Conservation (phyloP, 2,329 filamentous ascomycete species). For the Sarocladium kiliense region DNA sequence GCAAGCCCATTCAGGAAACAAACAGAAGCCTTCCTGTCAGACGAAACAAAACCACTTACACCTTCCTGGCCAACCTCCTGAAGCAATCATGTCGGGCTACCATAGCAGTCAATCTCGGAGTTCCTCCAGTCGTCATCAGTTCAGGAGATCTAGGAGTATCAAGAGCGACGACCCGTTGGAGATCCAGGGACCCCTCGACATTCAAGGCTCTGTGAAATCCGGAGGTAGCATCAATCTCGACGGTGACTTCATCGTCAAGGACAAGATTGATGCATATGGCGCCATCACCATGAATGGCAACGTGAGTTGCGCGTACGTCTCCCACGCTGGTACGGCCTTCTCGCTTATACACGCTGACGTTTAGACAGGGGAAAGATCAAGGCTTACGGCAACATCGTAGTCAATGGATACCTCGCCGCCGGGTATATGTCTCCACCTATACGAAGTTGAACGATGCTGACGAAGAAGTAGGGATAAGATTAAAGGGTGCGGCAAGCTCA, state of each 20-base stretch:
- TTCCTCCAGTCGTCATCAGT: slow-evolving; percentile 15
- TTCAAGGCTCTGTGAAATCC: slow-evolving; percentile 41
- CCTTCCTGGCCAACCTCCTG: too few relatives aligned
- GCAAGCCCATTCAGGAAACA: neutral
- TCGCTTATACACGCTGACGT: neutral
- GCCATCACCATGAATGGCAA: slow-evolving; percentile 36
- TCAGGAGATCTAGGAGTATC: slow-evolving; percentile 32
- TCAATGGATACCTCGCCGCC: slow-evolving; percentile 33
- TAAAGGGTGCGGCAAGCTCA: slow-evolving; percentile 42
- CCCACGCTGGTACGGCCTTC: neutral
- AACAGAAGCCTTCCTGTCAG: neutral
- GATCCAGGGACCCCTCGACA: slow-evolving; percentile 40
- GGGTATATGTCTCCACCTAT: slow-evolving; percentile 22
- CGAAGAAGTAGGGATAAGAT: slow-evolving; percentile 32
- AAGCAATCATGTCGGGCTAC: slow-evolving; percentile 10
- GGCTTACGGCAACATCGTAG: slow-evolving; percentile 39
- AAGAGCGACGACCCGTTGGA: slow-evolving; percentile 35
- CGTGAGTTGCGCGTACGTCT: slow-evolving; percentile 36
- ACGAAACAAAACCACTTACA: neutral
- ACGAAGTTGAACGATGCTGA: slow-evolving; percentile 10
- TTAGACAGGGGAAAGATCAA: slow-evolving; percentile 35
- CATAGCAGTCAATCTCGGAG: slow-evolving; percentile 17
- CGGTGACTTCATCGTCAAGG: slow-evolving; percentile 38
- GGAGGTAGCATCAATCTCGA: slow-evolving; percentile 38
- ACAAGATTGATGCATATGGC: slow-evolving; percentile 42